Evolutionary conservation across 2,329 filamentous ascomycete species (phyloP), one percentile per base, ranked within the genome.

Genomic region (Ceratocystis colombiana): DNA sequence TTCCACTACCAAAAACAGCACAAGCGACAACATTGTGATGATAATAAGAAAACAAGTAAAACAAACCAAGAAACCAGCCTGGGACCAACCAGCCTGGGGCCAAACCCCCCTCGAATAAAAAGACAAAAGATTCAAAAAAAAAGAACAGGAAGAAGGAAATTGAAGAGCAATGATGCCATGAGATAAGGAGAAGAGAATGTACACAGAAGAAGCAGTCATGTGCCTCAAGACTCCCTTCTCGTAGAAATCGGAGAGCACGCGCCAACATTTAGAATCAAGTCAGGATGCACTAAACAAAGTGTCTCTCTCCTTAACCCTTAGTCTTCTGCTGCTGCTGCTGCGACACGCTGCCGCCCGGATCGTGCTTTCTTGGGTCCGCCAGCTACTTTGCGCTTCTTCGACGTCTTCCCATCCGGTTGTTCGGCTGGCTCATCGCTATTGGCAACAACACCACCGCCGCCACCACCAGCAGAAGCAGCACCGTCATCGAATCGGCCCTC

Each of bases 401-500:
- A 73, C 70, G 78, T 80, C 44, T 75, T 73, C 44, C 82, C 74
- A 17, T 82, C 80, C 50, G 77, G 77, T 3, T 75, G 78, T 62
- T 85, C 84, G 10, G 88, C 82, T 0, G 91, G 92, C 1, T 94
- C 96, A 0, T 91, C 86, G 45, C 92, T 94, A 37, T 45, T 64
- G 33, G 37, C 57, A 2, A 89, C 94, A 33, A 41, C 37, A 10
- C 33, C 7, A 12, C 33, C 33, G 12, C 75, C 75, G 73, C 96
- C 94, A 71, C 75, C 75, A 73, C 96, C 94, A 71, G 89, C 95
- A 28, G 75, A 74, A 73, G 96, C 94, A 71, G 87, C 88, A 71
- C 81, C 82, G 74, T 96, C 91, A 71, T 97, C 93, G 76, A 99
- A 99, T 74, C 96, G 86, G 68, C 94, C 94, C 81, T 99, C 94